Evolutionary conservation across 2,329 filamentous ascomycete species (phyloP), one percentile per base, ranked within the genome.

Genomic region (Fusarium mundagurra): DNA sequence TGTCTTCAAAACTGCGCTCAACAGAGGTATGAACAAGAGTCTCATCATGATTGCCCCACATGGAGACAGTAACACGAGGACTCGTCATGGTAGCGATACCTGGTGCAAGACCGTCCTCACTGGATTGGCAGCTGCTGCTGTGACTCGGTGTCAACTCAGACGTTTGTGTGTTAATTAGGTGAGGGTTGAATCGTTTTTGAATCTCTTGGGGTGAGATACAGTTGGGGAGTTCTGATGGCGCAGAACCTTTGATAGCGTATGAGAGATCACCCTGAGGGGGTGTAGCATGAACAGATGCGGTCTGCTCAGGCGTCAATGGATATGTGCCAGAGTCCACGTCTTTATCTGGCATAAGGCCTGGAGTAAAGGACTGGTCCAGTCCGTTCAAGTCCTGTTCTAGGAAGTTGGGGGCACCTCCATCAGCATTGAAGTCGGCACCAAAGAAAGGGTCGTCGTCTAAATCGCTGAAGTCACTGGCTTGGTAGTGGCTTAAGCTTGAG

Each of bases 41-140:
- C 41, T 77, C 78, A 47, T 80, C 83, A 62, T 84, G 87, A 69
- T 83, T 84, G 51, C 85, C 87, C 86, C 87, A 90, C 71, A 88
- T 82, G 3, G 89, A 90, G 54, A 90, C 87, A 11, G 86, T 89
- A 27, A 91, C 87, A 34, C 85, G 85, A 12, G 89, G 88, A 76
- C 89, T 90, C 38, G 83, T 79, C 85, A 88, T 88, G 61, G 81
- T 76, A 57, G 82, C 76, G 14, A 82, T 76, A 50, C 80, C 80
- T 6, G 84, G 82, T 8, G 81, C 83, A 41, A 84, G 75, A 47
- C 83, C 84, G 77, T 88, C 88, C 76, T 89, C 87, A 67, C 86
- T 88, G 8, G 88, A 87, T 61, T 82, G 83, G 54, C 84, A 85
- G 72, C 84, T 88, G 67, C 83, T 85, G 74, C 85, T 87, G 24